Conservation (phyloP, 2,329 filamentous ascomycete genomes). For the Nemania diffusa region DNA sequence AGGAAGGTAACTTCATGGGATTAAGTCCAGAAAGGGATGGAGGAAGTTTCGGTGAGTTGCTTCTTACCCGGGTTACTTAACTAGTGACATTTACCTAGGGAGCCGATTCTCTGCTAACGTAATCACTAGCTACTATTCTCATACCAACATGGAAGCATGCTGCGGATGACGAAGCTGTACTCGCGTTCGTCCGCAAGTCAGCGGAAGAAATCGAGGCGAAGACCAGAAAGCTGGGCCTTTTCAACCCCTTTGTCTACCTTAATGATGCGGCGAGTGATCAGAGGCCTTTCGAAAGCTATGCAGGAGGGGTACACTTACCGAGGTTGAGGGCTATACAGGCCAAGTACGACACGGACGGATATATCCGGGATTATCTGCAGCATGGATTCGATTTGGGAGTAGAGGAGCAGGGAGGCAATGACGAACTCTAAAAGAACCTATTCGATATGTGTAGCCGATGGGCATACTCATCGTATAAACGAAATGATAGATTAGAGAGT, state of each 20-base stretch:
- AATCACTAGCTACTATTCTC: constrained; percentile 1
- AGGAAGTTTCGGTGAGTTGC: constrained; percentile 5
- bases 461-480: no score
- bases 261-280: constrained; percentile 3
- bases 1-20: not conserved
- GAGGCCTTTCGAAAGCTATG: constrained; percentile 9
- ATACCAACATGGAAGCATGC: constrained; percentile 2
- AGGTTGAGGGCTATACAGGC: not conserved
- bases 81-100: not conserved
- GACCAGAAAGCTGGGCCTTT: not conserved
- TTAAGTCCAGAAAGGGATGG: constrained; percentile 2
- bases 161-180: constrained; percentile 1
- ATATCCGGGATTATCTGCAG: not conserved
- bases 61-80: not conserved
- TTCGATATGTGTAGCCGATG: not conserved
- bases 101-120: not conserved
- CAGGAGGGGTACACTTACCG: not conserved
- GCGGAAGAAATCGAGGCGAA: not conserved
- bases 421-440: not conserved
- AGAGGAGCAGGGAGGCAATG: not conserved
- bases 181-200: not conserved
- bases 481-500: no score
- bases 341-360: constrained; percentile 9
- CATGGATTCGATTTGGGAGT: constrained; percentile 4
- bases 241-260: constrained; percentile 9